Base-by-base conservation (phyloP, 306 rosid genomes). In the Ziziphus jujuba region DNA sequence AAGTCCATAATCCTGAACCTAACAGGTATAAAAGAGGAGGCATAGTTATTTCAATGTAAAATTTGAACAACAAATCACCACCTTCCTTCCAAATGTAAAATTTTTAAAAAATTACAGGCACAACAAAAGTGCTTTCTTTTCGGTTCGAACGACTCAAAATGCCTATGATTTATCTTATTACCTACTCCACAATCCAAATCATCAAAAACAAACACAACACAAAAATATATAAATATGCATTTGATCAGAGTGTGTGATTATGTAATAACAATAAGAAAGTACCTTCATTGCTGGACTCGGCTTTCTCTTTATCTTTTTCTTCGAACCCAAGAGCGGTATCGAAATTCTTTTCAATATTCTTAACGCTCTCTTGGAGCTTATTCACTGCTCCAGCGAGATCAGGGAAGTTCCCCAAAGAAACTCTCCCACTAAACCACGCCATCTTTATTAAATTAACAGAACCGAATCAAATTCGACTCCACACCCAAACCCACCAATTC, bases 311-410 rank as follows among this genome's bases (percentile, higher is more conserved):
- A 65, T 77, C 79, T 45, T 75, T 87, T 63, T 84, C 99, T 62
- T 95, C 99, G 6, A 87, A 84, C 7, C 99, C 97, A 13, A 95
- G 96, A 67, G 99, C 99, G 33, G 43, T 79, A 72, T 95, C 99
- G 43, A 95, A 95, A 79, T 95, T 95, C 91, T 87, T 95, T 85
- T 95, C 99, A 25, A 95, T 95, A 77, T 65, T 95, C 87, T 95
- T 95, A 22, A 95, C 99, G 79, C 99, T 95, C 87, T 95, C 99
- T 74, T 95, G 99, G 65, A 95, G 87, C 89, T 95, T 95, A 74
- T 95, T 95, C 24, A 95, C 99, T 8, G 97, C 97, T 43, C 99
- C 99, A 52, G 99, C 89, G 75, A 95, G 81, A 87, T 95, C 99
- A 43, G 97, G 86, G 79, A 95, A 88, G 84, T 85, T 91, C 72